Conservation (phyloP, 768 basidiomycete species). For the Daedalea quercina region DNA sequence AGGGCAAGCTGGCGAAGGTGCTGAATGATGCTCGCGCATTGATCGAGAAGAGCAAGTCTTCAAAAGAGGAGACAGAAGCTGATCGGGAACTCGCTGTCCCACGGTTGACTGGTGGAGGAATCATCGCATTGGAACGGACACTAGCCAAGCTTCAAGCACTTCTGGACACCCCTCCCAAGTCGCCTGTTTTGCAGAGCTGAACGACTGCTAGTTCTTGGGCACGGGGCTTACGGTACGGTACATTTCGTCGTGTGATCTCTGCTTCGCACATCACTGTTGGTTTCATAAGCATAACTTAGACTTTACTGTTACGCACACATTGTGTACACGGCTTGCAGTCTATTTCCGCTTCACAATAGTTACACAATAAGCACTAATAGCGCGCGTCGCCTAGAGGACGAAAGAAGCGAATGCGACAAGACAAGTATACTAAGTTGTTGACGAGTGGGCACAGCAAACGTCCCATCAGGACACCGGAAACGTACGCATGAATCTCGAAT, state of each 20-base stretch:
- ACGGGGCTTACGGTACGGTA: background rate
- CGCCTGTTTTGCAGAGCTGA: background rate
- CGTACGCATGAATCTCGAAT: too few relatives aligned
- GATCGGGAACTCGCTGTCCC: conserved; percentile 55
- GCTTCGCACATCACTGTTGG: too few relatives aligned
- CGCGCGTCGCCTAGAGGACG: too few relatives aligned
- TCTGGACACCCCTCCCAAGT: conserved; percentile 8
- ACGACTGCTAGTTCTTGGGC: background rate
- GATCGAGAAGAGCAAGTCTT: conserved; percentile 58
- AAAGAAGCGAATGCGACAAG: too few relatives aligned
- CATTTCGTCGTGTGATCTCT: background rate
- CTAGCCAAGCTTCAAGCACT: conserved; percentile 56
- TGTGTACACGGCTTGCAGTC: too few relatives aligned
- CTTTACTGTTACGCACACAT: too few relatives aligned
- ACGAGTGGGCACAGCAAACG: too few relatives aligned
- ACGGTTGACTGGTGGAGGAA: conserved; percentile 72
- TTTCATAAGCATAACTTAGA: too few relatives aligned
- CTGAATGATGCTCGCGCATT: conserved; percentile 54
- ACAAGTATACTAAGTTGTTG: too few relatives aligned
- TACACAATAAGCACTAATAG: too few relatives aligned
- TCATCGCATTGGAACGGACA: conserved; percentile 72
- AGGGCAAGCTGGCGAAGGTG: conserved; percentile 62
- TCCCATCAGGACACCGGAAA: too few relatives aligned
- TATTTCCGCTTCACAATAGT: too few relatives aligned
- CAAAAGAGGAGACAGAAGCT: conserved; percentile 25